A percentile compares a stretch with the other conserved stretches of the same genome.
phyloP scores from a whole-genome alignment of 257 asterid species.

The Penstemon newberryi region DNA sequence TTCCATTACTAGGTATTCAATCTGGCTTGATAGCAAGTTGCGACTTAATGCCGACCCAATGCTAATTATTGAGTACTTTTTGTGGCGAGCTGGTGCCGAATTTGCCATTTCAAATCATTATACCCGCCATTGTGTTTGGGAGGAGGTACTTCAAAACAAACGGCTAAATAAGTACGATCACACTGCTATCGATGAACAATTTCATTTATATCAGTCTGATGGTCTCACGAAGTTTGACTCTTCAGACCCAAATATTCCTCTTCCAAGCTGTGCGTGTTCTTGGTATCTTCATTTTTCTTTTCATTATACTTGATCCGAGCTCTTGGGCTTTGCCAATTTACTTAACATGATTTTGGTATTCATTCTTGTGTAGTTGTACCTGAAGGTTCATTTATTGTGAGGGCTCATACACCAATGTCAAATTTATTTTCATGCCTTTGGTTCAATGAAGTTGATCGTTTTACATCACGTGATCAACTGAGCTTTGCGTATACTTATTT shows the following conservation, averaged over 20 bases:
- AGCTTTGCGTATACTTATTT: conserved; percentile 87
- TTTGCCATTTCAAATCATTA: conserved; percentile 92
- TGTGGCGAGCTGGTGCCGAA: conserved; percentile 82
- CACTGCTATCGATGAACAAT: conserved; percentile 82
- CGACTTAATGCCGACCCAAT: conserved; percentile 84
- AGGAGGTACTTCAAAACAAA: conserved; percentile 88
- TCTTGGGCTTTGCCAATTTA: conserved; percentile 12
- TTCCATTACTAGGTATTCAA: conserved; percentile 62
- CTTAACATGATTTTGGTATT: conserved; percentile 12
- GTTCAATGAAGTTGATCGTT: conserved; percentile 88
- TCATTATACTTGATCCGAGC: conserved; percentile 16
- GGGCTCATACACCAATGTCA: conserved; percentile 91
- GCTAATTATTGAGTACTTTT: conserved; percentile 74
- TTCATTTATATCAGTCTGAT: conserved; percentile 70
- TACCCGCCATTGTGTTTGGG: conserved; percentile 93
- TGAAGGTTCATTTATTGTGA: conserved; percentile 87
- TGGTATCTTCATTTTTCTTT: conserved; percentile 20
- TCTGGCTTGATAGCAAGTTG: conserved; percentile 96
- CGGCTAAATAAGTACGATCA: conserved; percentile 82
- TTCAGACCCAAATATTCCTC: conserved; percentile 58
- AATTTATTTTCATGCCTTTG: conserved; percentile 92
- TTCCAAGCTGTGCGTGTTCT: conserved; percentile 81
- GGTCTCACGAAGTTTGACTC: conserved; percentile 80
- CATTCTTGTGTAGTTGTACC: conserved; percentile 61
- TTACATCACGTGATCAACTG: conserved; percentile 91